Percentiles rank a stretch among this genome's conserved stretches.
phyloP scores from a whole-genome alignment of 1,284 basidiomycete genomes.

The Fomitopsis betulina region DNA sequence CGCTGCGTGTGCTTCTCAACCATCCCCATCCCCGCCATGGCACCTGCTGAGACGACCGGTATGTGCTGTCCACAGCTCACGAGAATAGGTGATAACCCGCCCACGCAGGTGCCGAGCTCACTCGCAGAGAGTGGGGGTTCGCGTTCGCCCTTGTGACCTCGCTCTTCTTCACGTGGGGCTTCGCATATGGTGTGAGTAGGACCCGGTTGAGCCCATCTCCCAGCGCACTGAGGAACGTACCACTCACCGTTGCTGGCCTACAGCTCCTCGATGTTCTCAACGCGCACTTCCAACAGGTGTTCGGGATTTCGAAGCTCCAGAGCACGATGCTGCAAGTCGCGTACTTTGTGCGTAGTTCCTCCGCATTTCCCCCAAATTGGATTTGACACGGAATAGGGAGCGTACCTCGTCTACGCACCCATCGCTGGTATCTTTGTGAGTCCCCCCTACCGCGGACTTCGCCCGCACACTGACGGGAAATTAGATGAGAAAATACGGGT shows the following conservation, averaged over 20 bases:
- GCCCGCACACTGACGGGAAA: background rate
- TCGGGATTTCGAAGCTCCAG: slow-evolving; percentile 70
- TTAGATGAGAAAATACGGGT: slow-evolving; percentile 55
- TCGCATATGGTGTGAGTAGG: slow-evolving; percentile 62
- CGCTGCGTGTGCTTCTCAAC: background rate
- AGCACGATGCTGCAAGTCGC: slow-evolving; percentile 84
- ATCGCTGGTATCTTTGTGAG: slow-evolving; percentile 52
- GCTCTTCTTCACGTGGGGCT: slow-evolving; percentile 80
- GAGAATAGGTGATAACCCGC: background rate
- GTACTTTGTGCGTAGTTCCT: slow-evolving; percentile 57
- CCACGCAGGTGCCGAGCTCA: slow-evolving; percentile 41
- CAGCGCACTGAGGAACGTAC: background rate
- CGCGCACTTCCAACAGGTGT: slow-evolving; percentile 74
- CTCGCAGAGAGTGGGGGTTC: slow-evolving; percentile 42
- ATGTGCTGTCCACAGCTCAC: slow-evolving; percentile 7
- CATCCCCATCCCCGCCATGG: slow-evolving; percentile 15
- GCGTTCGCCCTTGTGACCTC: slow-evolving; percentile 74
- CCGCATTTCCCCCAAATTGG: background rate
- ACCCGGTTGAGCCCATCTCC: background rate
- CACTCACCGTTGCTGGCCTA: slow-evolving; percentile 16
- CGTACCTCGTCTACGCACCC: slow-evolving; percentile 63
- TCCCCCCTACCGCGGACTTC: slow-evolving; percentile 5
- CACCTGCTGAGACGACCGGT: slow-evolving; percentile 33
- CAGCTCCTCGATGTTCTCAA: slow-evolving; percentile 83
- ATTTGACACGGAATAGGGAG: slow-evolving; percentile 38